Evolutionary conservation across 2,329 filamentous ascomycete genomes (phyloP).

Genomic region (Zymoseptoria crescenta): DNA sequence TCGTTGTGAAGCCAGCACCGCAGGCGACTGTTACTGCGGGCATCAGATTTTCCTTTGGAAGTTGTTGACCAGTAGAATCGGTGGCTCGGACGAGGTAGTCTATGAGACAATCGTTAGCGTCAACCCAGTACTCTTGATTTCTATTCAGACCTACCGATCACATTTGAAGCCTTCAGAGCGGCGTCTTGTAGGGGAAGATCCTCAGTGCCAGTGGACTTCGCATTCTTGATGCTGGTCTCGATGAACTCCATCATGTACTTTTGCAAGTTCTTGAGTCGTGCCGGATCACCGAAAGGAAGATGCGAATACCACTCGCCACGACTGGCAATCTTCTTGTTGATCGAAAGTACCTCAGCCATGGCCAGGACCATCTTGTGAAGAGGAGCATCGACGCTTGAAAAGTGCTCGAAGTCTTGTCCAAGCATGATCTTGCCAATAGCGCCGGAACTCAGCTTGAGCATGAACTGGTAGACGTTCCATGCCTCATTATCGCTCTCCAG

Average conservation of each 20-base stretch:
- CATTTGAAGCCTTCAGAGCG: conserved; percentile 27
- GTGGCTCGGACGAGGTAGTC: conserved; percentile 49
- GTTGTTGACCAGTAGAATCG: conserved; percentile 48
- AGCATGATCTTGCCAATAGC: conserved; percentile 40
- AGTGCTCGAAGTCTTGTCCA: conserved; percentile 40
- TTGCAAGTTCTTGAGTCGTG: conserved; percentile 32
- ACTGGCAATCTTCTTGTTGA: conserved; percentile 53
- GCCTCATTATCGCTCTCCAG: conserved; percentile 42
- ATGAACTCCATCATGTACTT: conserved; percentile 33
- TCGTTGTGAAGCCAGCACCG: conserved; percentile 55
- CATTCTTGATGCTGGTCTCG: conserved; percentile 33
- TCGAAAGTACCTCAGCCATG: conserved; percentile 44
- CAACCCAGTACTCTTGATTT: too few species aligned
- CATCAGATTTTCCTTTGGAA: conserved; percentile 40
- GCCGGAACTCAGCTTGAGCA: conserved; percentile 42
- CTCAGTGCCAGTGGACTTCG: conserved; percentile 27
- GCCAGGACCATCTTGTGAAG: conserved; percentile 45
- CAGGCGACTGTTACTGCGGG: conserved; percentile 44
- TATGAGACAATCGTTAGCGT: too few species aligned
- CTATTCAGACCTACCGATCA: conserved; percentile 1
- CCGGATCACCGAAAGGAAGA: conserved; percentile 52
- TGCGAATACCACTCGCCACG: conserved; percentile 49
- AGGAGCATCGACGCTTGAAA: conserved; percentile 37
- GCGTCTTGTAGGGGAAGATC: conserved; percentile 33
- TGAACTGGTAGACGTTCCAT: conserved; percentile 45